These are phyloP conservation scores for Arctostaphylos glauca DNA, from an alignment of 148 eudicot genomes.

Conservation along the genomic window DNA sequence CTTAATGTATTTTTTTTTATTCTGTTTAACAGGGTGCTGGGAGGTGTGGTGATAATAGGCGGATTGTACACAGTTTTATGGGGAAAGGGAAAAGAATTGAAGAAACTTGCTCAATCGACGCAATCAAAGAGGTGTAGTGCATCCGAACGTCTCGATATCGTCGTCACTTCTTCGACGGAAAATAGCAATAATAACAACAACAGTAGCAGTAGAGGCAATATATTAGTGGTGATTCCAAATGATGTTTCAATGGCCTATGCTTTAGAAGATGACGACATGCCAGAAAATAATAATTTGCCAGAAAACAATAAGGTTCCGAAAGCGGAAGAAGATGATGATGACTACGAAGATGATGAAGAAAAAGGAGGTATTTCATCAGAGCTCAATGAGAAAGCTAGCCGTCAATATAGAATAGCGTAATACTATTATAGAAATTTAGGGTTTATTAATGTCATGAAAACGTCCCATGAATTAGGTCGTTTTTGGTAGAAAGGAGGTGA, in stretches of 20 bases:
- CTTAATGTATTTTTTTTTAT: too few relatives aligned
- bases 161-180: conserved; percentile 2
- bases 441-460: not conserved
- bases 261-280: not conserved
- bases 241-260: not conserved
- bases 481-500: conserved; percentile 16
- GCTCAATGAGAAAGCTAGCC: not conserved
- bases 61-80: conserved; percentile 24
- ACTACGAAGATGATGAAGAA: not conserved
- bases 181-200: not conserved
- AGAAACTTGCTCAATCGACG: conserved; percentile 12
- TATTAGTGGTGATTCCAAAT: not conserved
- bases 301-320: not conserved
- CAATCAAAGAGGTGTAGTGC: conserved; percentile 17
- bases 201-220: not conserved
- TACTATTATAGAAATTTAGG: not conserved
- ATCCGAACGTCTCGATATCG: conserved; percentile 6
- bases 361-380: too few relatives aligned
- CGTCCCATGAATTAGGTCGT: conserved; percentile 8
- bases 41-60: conserved; percentile 20
- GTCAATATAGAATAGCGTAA: not conserved
- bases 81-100: conserved; percentile 26
- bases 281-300: not conserved
- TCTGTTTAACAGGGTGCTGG: conserved; percentile 28
- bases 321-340: not conserved